Conservation (phyloP, 768 basidiomycete species). For the Psilocybe sp. region DNA sequence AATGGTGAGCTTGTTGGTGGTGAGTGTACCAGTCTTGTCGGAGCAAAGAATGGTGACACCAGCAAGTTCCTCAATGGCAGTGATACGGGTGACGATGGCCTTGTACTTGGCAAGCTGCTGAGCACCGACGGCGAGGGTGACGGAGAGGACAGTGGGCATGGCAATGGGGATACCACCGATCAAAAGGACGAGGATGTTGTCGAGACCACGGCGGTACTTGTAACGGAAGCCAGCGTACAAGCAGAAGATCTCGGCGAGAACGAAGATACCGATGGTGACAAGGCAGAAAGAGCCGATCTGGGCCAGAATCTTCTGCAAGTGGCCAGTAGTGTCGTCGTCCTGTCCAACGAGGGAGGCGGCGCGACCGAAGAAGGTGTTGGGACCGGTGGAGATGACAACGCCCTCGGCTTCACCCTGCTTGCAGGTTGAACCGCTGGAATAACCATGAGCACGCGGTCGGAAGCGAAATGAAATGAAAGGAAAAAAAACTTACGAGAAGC, state of each 20-base stretch:
- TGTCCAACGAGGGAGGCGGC: slow-evolving; percentile 96
- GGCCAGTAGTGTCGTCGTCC: slow-evolving; percentile 96
- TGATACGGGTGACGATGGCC: slow-evolving; percentile 99
- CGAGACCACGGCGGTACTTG: slow-evolving; percentile 88
- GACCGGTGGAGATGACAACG: slow-evolving; percentile 96
- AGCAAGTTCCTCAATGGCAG: slow-evolving; percentile 96
- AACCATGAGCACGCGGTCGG: slow-evolving; percentile 5
- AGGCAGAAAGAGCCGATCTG: slow-evolving; percentile 98
- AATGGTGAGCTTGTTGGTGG: slow-evolving; percentile 99
- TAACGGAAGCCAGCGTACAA: slow-evolving; percentile 92
- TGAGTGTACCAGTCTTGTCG: slow-evolving; percentile 97
- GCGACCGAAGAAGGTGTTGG: slow-evolving; percentile 99
- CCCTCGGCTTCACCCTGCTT: slow-evolving; percentile 99
- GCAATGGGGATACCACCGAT: slow-evolving; percentile 99
- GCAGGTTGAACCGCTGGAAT: slow-evolving; percentile 85
- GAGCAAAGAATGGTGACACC: slow-evolving; percentile 99
- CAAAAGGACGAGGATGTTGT: slow-evolving; percentile 97
- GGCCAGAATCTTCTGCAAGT: slow-evolving; percentile 97
- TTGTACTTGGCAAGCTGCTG: slow-evolving; percentile 99
- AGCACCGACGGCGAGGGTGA: slow-evolving; percentile 97
- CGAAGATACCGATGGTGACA: slow-evolving; percentile 94
- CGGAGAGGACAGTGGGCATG: slow-evolving; percentile 98
- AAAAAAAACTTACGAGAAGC: slow-evolving; percentile 80
- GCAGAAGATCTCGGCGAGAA: slow-evolving; percentile 89
- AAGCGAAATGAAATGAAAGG: slow-evolving; percentile 6